Base-by-base conservation (phyloP, 495 filamentous ascomycete genomes). In the Aspergillus saccharolyticus region DNA sequence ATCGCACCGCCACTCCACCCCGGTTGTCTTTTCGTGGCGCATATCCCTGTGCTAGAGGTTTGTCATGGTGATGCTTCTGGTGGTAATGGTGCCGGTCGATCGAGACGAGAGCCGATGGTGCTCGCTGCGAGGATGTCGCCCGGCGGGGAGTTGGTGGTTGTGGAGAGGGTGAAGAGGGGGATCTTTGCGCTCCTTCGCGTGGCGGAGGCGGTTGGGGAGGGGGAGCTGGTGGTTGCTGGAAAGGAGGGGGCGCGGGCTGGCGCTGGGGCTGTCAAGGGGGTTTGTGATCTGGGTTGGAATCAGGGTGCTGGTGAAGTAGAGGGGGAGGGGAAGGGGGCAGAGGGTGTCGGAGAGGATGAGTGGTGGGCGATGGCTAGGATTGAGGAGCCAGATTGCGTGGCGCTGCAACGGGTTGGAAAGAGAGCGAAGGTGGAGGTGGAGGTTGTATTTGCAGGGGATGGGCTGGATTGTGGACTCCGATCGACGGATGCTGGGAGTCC, bases 111-210 rank as follows among this genome's bases (percentile, higher is more conserved):
- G 44, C 66, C 69, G 1, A 65, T 57, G 39, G 78, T 95, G 1
- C 80, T 96, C 10, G 79, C 90, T 44, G 88, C 86, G 25, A 77
- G 84, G 49, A 74, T 84, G 20, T 42, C 72, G 20, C 4, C 70
- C 9, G 81, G 81, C 64, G 80, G 77, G 20, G 77, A 76, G 8
- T 60, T 89, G 5, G 92, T 86, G 67, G 86, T 84, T 15, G 68
- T 96, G 30, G 91, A 96, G 70, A 73, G 81, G n/a, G 86, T 89
- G 24, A 78, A 78, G 49, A 64, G 70, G 46, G 82, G 83, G 0
- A 74, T 90, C 12, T 95, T 89, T 68, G 82, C 83, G 15, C 62
- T 94, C 9, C 91, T 84, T 62, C 86, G 83, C 60, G 74, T 96
- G 50, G 85, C 79, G 0, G 65, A 74, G 3, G 87, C 84, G 83